phyloP scores from a whole-genome alignment of 805 yeast genomes.

The Candida glaebosa region DNA sequence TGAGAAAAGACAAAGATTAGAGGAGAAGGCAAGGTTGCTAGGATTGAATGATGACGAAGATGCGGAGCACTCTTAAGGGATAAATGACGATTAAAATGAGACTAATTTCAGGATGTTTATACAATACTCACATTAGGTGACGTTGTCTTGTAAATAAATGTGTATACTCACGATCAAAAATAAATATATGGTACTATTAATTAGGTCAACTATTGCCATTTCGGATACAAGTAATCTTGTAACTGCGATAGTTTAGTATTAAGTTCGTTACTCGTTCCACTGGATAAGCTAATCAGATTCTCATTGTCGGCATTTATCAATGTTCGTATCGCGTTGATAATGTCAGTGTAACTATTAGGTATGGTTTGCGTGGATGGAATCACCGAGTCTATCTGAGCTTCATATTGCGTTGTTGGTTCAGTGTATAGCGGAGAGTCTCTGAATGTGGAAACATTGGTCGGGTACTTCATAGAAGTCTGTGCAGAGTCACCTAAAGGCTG shows the following conservation, averaged over 20 bases:
- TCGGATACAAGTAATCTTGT: background rate
- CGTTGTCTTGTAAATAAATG: background rate
- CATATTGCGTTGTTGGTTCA: background rate
- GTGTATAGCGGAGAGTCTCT: background rate
- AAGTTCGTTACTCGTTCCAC: conserved; percentile 1
- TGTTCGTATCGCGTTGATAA: background rate
- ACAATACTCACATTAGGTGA: no score
- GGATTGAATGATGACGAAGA: conserved; percentile 52
- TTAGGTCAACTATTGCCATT: no score
- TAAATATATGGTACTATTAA: background rate
- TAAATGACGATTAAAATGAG: no score
- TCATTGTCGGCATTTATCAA: background rate
- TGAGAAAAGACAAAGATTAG: conserved; percentile 70
- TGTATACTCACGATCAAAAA: background rate
- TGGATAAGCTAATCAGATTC: background rate
- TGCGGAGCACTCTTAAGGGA: background rate
- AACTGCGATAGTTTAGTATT: conserved; percentile 2
- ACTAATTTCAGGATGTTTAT: no score
- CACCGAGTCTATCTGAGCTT: background rate
- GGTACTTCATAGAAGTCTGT: no score
- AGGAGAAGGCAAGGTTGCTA: conserved; percentile 63
- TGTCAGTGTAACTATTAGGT: background rate
- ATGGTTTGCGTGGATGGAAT: background rate
- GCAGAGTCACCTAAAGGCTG: no score
- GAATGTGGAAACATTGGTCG: no score